Evolutionary conservation across 148 eudicot genomes (phyloP), one percentile per base, ranked within the genome.

Genomic region (Rhododendron molle): DNA sequence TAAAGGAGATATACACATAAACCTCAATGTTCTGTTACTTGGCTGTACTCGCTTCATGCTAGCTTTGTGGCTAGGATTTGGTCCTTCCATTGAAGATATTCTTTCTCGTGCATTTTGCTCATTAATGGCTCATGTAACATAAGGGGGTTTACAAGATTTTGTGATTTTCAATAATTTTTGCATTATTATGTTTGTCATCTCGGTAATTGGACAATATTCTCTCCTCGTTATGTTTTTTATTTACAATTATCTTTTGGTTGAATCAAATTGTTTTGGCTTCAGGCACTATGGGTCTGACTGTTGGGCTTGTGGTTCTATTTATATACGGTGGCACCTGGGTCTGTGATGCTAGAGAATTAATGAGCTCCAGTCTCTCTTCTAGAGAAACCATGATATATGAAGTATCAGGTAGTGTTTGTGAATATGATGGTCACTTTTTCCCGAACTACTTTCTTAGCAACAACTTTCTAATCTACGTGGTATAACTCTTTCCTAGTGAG

Each of bases 331-430:
- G 83, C 78, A 86, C 84, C 84, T 89, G 87, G 90, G 83, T 80
- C 76, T 85, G 87, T 76, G 85, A 89, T 85, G 92, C 92, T 81
- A 88, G 93, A 84, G 90, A 92, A 76, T 16, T 87, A 28, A 69
- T n/a, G 47, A 81, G 82, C 23, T 58, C 69, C 78, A 38, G 77
- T 54, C 76, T 28, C 38, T 26, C 62, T 32, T 49, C 10, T 28
- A 71, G 72, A 49, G 62, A 56, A 56, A 80, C 18, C 44, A 58
- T 82, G 60, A 80, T 38, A 38, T 78, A 84, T 83, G 65, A 56
- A 54, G 44, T 81, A 69, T 81, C 84, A 85, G 91, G 90, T 91
- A 88, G 8, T 65, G 26, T 65, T n/a, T 65, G 52, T 49, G 14
- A 49, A 49, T 49, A 12, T 49, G 8, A 12, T 49, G 52, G 15